Percentiles rank a stretch among this genome's conserved stretches.
phyloP scores from a whole-genome alignment of 495 filamentous ascomycete species.

The Tuber melanosporum region DNA sequence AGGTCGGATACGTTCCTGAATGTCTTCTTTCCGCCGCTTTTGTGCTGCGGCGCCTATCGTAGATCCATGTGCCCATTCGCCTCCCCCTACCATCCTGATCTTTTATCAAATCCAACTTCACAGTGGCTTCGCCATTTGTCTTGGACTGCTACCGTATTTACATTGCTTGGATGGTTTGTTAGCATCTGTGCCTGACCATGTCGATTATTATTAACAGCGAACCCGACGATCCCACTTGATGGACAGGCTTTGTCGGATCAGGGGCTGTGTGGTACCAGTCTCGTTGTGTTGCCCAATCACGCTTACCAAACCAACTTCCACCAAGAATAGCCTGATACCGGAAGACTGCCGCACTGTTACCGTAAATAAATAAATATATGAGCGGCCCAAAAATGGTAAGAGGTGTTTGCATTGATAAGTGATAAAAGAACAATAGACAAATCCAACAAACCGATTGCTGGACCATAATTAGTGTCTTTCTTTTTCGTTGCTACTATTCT shows the following conservation, averaged over 20 bases:
- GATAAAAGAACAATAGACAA: neutral
- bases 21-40: neutral
- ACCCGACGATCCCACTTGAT: neutral
- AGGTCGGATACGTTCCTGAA: slow-evolving; percentile 4
- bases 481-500: neutral
- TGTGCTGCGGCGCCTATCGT: slow-evolving; percentile 4
- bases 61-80: neutral
- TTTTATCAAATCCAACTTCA: neutral
- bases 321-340: slow-evolving; percentile 6
- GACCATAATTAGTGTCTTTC: neutral
- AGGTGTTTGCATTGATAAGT: neutral
- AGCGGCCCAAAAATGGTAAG: slow-evolving; percentile 1
- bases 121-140: neutral
- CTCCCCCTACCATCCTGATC: neutral
- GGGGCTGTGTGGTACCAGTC: neutral
- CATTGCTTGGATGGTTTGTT: neutral
- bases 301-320: neutral
- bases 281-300: neutral
- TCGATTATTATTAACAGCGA: slow-evolving; percentile 1
- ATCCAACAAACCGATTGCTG: neutral
- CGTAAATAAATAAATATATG: slow-evolving; percentile 7
- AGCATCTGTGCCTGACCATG: neutral
- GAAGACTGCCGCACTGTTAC: neutral
- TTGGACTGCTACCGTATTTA: neutral
- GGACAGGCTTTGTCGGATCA: slow-evolving; percentile 2